Percentiles rank a stretch among this genome's conserved stretches.
Conservation (phyloP, 371 early-diverging fungal species). For the Rhizopus microsporus region DNA sequence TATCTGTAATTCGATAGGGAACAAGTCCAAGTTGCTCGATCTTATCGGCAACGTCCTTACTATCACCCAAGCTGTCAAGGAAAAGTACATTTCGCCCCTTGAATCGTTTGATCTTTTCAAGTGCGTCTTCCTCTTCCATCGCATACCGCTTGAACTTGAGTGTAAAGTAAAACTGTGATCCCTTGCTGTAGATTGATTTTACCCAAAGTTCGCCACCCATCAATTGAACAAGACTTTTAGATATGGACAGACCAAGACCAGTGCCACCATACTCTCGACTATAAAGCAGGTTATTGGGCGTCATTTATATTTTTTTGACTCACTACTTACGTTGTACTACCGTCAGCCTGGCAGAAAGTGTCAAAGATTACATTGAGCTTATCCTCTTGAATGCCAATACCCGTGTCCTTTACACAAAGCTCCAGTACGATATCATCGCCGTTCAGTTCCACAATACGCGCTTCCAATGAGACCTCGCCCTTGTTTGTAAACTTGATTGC, state of each 20-base stretch:
- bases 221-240: constrained; percentile 69
- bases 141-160: constrained; percentile 40
- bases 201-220: constrained; percentile 85
- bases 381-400: constrained; percentile 84
- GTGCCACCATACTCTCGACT: constrained; percentile 82
- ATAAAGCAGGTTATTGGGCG: neutral
- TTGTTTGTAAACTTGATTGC: constrained; percentile 85
- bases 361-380: constrained; percentile 76
- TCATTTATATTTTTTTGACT: no score
- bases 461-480: constrained; percentile 64
- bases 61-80: constrained; percentile 41
- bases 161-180: constrained; percentile 77
- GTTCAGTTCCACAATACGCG: constrained; percentile 34
- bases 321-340: constrained; percentile 65
- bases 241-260: constrained; percentile 84
- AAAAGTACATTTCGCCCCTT: constrained; percentile 49
- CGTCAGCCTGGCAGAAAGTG: constrained; percentile 82
- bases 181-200: constrained; percentile 64
- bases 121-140: constrained; percentile 13
- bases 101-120: constrained; percentile 49
- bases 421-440: constrained; percentile 53
- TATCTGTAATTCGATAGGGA: constrained; percentile 36
- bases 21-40: constrained; percentile 44
- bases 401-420: constrained; percentile 79
- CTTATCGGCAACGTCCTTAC: constrained; percentile 20